These are phyloP conservation scores for Psilocybe sp. DNA, from an alignment of 768 basidiomycete genomes.

Conservation along the genomic window DNA sequence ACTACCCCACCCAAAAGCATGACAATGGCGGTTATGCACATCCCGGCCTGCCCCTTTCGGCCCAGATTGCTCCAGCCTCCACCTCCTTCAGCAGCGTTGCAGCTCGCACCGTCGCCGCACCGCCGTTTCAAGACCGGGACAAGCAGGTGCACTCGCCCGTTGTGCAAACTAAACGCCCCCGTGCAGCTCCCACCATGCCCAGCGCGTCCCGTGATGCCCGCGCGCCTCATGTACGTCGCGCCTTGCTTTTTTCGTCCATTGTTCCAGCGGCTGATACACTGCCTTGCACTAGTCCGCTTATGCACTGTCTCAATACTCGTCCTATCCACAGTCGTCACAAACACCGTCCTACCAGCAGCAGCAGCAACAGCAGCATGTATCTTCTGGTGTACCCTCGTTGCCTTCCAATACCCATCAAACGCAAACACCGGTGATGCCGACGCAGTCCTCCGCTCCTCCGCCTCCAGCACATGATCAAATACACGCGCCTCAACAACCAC, in stretches of 20 bases:
- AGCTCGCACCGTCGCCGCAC: slow-evolving; percentile 33
- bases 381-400: slow-evolving; percentile 17
- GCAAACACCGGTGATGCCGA: slow-evolving; percentile 23
- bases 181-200: slow-evolving; percentile 35
- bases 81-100: slow-evolving; percentile 31
- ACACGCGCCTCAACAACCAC: slow-evolving; percentile 16
- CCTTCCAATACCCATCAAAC: slow-evolving; percentile 19
- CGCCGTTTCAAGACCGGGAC: slow-evolving; percentile 30
- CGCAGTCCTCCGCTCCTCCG: slow-evolving; percentile 13
- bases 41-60: slow-evolving; percentile 44
- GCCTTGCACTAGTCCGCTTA: slow-evolving; percentile 1
- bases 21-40: slow-evolving; percentile 49
- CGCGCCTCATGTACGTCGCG: slow-evolving; percentile 45
- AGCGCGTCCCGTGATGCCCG: slow-evolving; percentile 43
- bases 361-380: slow-evolving; percentile 24
- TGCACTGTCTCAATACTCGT: slow-evolving; percentile 18
- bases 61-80: slow-evolving; percentile 37
- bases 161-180: slow-evolving; percentile 37
- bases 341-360: slow-evolving; percentile 23
- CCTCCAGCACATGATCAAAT: slow-evolving; percentile 41
- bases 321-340: slow-evolving; percentile 38
- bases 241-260: slow-evolving; percentile 6
- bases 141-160: too few species aligned
- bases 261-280: slow-evolving; percentile 7
- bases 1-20: slow-evolving; percentile 42